These are phyloP conservation scores for Annona cherimola DNA, from an alignment of 164 flowering plant species.

Conservation along the genomic window DNA sequence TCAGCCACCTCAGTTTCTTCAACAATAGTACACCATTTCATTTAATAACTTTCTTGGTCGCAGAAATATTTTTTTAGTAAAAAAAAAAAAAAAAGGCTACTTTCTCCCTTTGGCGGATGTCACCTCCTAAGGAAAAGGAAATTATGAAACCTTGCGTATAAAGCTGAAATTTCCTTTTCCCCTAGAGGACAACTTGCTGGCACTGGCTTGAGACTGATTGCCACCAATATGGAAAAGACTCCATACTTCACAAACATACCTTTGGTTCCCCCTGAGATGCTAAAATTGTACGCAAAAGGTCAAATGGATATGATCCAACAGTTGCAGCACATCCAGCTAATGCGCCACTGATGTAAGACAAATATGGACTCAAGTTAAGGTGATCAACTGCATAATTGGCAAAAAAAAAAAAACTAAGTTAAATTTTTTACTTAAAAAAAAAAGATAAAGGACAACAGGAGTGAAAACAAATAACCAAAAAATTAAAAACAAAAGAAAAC, in stretches of 20 bases:
- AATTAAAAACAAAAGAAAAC: background rate
- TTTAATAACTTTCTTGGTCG: too few relatives aligned
- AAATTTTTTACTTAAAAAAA: background rate
- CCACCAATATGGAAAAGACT: background rate
- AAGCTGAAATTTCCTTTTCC: too few relatives aligned
- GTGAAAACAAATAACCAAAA: background rate
- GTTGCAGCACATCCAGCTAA: slow-evolving; percentile 98
- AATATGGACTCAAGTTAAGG: slow-evolving; percentile 69
- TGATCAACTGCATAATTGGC: slow-evolving; percentile 62
- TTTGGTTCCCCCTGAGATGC: slow-evolving; percentile 99
- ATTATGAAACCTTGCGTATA: too few relatives aligned
- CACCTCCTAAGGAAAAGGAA: too few relatives aligned
- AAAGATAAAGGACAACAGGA: background rate
- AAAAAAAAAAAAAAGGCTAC: too few relatives aligned
- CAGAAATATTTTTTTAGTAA: too few relatives aligned
- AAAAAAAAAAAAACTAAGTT: background rate
- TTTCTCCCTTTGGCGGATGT: too few relatives aligned
- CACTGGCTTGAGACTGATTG: too few relatives aligned
- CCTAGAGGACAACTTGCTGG: too few relatives aligned
- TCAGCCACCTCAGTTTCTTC: slow-evolving; percentile 1
- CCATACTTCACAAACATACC: slow-evolving; percentile 35
- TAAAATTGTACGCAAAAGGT: slow-evolving; percentile 82
- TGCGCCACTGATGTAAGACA: slow-evolving; percentile 88
- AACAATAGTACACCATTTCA: background rate
- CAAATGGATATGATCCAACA: slow-evolving; percentile 95